Percentiles rank a stretch among this genome's conserved stretches.
Conservation (phyloP, 768 basidiomycete genomes). For the Postia placenta region DNA sequence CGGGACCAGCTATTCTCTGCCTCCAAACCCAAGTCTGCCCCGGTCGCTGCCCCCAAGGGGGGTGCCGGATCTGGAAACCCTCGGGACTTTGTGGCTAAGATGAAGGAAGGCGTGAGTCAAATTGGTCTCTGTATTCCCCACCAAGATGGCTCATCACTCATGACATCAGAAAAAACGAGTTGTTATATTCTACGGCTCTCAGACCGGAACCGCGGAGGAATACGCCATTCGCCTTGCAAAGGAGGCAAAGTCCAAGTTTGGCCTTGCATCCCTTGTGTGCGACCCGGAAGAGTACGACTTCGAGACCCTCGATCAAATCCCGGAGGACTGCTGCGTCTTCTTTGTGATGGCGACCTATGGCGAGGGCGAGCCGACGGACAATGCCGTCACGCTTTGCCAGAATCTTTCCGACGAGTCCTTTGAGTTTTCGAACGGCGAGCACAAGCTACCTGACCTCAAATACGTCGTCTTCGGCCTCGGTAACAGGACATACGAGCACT, state of each 20-base stretch:
- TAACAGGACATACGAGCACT: slow-evolving; percentile 93
- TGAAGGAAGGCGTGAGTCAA: slow-evolving; percentile 84
- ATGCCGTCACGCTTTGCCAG: slow-evolving; percentile 91
- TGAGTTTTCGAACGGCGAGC: slow-evolving; percentile 78
- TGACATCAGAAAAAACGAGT: slow-evolving; percentile 82
- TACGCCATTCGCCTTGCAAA: slow-evolving; percentile 97
- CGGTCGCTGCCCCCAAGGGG: slow-evolving; percentile 37
- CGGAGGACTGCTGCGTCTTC: slow-evolving; percentile 82
- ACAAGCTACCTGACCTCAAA: slow-evolving; percentile 75
- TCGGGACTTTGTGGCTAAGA: slow-evolving; percentile 90
- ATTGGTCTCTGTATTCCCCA: too few relatives aligned
- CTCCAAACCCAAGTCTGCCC: slow-evolving; percentile 54
- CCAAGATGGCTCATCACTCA: neutral
- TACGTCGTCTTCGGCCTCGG: slow-evolving; percentile 95
- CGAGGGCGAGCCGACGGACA: slow-evolving; percentile 98
- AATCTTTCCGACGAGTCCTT: slow-evolving; percentile 84
- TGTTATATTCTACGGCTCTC: slow-evolving; percentile 97
- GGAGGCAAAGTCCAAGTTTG: slow-evolving; percentile 95
- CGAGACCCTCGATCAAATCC: slow-evolving; percentile 87
- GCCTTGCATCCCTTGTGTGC: slow-evolving; percentile 91
- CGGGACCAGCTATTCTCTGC: slow-evolving; percentile 72
- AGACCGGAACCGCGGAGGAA: slow-evolving; percentile 98
- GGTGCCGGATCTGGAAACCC: slow-evolving; percentile 72
- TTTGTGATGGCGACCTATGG: slow-evolving; percentile 99
- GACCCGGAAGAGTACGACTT: slow-evolving; percentile 99